Percentiles rank a stretch among this genome's conserved stretches.
Conservation (phyloP, 352 stramenopile species). For the Phytophthora parvispora region DNA sequence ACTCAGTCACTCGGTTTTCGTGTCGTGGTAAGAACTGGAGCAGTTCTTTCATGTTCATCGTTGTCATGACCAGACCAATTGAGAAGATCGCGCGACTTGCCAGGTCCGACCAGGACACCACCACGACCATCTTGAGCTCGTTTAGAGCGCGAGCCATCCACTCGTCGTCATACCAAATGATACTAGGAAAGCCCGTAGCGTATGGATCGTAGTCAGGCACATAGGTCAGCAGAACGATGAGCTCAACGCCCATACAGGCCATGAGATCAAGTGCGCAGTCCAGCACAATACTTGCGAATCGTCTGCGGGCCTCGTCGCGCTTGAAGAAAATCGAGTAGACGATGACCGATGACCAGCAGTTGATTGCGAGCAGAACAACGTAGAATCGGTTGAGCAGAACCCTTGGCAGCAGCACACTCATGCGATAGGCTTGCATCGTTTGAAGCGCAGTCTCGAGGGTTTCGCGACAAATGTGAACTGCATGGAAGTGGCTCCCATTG, state of each 20-base stretch:
- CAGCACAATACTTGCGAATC: conserved; percentile 21
- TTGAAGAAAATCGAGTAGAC: conserved; percentile 26
- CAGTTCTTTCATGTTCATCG: conserved; percentile 18
- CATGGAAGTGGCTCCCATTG: conserved; percentile 19
- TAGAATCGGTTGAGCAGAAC: conserved; percentile 44
- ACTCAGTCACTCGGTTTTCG: neutral
- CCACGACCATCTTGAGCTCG: conserved; percentile 31
- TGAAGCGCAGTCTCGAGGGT: conserved; percentile 34
- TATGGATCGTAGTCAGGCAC: conserved; percentile 2
- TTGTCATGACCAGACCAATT: conserved; percentile 18
- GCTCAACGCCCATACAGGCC: conserved; percentile 23
- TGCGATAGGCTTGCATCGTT: conserved; percentile 32
- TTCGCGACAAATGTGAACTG: conserved; percentile 15
- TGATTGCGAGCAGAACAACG: conserved; percentile 35
- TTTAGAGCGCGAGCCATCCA: conserved; percentile 28
- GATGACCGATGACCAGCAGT: conserved; percentile 32
- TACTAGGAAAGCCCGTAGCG: conserved; percentile 6
- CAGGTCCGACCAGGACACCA: conserved; percentile 31
- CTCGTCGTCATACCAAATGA: conserved; percentile 26
- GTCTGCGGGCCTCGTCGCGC: conserved; percentile 14
- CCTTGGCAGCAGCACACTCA: conserved; percentile 33
- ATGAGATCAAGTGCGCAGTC: conserved; percentile 35
- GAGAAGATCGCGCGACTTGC: conserved; percentile 20
- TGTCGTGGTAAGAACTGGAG: neutral
- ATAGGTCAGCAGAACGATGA: conserved; percentile 26